Evolutionary conservation across 73 alveolate genomes (phyloP).

Genomic region (Effrenium voratum): DNA sequence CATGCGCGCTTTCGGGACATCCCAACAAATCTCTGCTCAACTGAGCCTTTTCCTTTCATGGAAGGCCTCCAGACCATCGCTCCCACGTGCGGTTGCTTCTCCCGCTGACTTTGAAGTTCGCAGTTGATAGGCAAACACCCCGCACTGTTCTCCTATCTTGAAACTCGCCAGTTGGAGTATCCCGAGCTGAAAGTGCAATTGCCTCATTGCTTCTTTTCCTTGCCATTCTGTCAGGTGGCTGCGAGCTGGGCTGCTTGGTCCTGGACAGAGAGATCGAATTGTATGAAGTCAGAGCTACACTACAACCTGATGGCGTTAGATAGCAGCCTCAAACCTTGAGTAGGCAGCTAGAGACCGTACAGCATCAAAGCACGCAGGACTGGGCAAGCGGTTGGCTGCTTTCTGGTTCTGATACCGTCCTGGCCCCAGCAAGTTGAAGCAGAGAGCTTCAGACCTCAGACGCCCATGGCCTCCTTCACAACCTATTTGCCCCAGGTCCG

Average conservation of each 20-base stretch:
- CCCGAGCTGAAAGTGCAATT: neutral
- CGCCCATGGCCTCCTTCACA: too few species aligned
- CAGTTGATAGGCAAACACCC: too few species aligned
- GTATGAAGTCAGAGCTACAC: neutral
- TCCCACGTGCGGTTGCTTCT: too few species aligned
- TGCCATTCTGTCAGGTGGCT: neutral
- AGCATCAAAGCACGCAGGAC: neutral
- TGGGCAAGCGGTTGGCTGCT: conserved; percentile 33
- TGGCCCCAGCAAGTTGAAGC: conserved; percentile 1
- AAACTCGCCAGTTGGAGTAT: neutral
- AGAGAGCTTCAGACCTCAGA: neutral
- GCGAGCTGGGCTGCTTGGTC: conserved; percentile 30
- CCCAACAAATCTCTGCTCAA: too few species aligned
- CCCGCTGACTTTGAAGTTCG: too few species aligned
- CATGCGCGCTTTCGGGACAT: too few species aligned
- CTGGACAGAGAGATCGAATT: conserved; percentile 1
- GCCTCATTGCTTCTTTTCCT: neutral
- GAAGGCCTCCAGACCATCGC: too few species aligned
- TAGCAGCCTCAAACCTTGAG: neutral
- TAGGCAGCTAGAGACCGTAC: neutral
- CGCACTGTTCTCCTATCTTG: too few species aligned
- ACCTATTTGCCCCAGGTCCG: too few species aligned
- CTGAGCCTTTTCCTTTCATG: too few species aligned
- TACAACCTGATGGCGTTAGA: neutral
- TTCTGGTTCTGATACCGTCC: conserved; percentile 23